Percentiles rank a stretch among this genome's conserved stretches.
Conservation (phyloP, 805 yeast species). For the Teunomyces lycoperdinae region DNA sequence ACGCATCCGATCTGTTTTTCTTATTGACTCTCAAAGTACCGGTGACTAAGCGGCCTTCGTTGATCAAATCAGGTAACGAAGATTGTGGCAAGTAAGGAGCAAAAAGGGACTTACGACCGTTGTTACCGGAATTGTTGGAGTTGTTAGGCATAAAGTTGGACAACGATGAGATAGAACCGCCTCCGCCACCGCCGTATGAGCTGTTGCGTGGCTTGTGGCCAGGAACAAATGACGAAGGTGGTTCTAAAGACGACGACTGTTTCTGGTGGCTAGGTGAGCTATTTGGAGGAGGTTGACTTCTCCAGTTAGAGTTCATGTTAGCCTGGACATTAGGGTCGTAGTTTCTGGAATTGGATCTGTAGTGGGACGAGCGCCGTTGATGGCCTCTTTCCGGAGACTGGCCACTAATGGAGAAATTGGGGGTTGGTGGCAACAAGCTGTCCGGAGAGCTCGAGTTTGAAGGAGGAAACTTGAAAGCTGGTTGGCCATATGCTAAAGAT, state of each 20-base stretch:
- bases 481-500: constrained; percentile 45
- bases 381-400: constrained; percentile 38
- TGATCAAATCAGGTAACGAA: constrained; percentile 81
- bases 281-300: constrained; percentile 49
- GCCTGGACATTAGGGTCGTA: constrained; percentile 30
- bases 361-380: constrained; percentile 40
- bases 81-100: constrained; percentile 96
- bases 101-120: constrained; percentile 74
- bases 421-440: constrained; percentile 51
- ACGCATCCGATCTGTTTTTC: constrained; percentile 95
- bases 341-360: constrained; percentile 37
- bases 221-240: constrained; percentile 56
- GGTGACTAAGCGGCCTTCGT: constrained; percentile 87
- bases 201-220: constrained; percentile 72
- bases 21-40: constrained; percentile 93
- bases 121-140: constrained; percentile 15
- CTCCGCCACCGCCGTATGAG: constrained; percentile 59
- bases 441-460: constrained; percentile 16
- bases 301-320: constrained; percentile 61
- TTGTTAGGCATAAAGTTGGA: constrained; percentile 34
- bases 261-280: constrained; percentile 18
- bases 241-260: constrained; percentile 30
- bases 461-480: constrained; percentile 59
- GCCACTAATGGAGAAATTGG: constrained; percentile 40
- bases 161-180: constrained; percentile 54